Conservation (phyloP, 257 asterid genomes). For the Nyctanthes arbortristis region DNA sequence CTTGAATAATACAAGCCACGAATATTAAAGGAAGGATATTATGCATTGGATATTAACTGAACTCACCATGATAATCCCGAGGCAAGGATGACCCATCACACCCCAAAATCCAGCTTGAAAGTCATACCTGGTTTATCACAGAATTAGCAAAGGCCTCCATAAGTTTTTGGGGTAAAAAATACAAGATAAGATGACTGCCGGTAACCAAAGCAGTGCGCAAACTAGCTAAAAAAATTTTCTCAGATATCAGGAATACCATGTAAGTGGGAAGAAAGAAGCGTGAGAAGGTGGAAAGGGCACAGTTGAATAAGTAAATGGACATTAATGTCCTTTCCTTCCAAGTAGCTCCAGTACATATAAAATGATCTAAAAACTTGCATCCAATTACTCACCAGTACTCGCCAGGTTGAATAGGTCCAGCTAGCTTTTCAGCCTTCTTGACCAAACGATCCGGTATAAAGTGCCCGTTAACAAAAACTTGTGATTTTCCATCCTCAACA, state of each 20-base stretch:
- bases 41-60: conserved; percentile 17
- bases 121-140: conserved; percentile 68
- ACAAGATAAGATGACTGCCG: neutral
- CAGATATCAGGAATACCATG: neutral
- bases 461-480: conserved; percentile 72
- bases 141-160: conserved; percentile 17
- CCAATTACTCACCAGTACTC: conserved; percentile 71
- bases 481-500: conserved; percentile 51
- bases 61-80: conserved; percentile 84
- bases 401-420: conserved; percentile 94
- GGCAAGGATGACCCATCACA: conserved; percentile 88
- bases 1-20: neutral
- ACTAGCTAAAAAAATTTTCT: conserved; percentile 3
- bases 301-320: neutral
- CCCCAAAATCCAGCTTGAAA: conserved; percentile 96
- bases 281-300: neutral
- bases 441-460: conserved; percentile 61
- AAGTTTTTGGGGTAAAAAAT: conserved; percentile 21
- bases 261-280: neutral
- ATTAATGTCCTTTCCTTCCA: neutral
- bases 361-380: conserved; percentile 8
- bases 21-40: neutral
- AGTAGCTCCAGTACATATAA: conserved; percentile 6
- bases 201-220: neutral
- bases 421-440: conserved; percentile 84